Conservation (phyloP, 2,329 filamentous ascomycete species). For the Diplocarpon rosae region DNA sequence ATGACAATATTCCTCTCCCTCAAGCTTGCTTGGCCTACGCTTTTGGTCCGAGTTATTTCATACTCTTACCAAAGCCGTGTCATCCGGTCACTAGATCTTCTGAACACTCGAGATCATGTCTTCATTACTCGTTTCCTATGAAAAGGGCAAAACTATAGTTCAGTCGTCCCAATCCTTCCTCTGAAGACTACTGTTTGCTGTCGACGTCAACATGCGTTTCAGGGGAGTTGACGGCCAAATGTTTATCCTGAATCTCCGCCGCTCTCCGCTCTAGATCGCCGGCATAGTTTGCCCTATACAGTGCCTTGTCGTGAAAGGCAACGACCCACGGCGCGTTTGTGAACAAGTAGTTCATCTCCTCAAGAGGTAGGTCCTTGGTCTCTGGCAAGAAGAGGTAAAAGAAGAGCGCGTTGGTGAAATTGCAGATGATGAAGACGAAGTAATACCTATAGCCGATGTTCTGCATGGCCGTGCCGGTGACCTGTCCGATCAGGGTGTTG, state of each 20-base stretch:
- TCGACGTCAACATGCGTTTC: conserved; percentile 2
- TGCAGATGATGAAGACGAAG: conserved; percentile 36
- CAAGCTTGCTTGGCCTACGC: too few relatives aligned
- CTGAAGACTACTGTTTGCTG: neutral
- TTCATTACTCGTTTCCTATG: neutral
- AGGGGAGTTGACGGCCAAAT: conserved; percentile 12
- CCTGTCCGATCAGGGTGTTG: conserved; percentile 43
- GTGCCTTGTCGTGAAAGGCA: conserved; percentile 41
- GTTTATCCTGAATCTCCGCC: conserved; percentile 45
- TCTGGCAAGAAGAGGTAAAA: conserved; percentile 27
- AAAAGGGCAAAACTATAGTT: neutral
- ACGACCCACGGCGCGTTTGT: conserved; percentile 48
- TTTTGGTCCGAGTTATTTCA: too few relatives aligned
- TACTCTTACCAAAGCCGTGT: too few relatives aligned
- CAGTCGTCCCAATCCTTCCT: neutral
- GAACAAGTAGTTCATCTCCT: conserved; percentile 31
- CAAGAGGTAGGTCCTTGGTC: conserved; percentile 26
- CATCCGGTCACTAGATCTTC: too few relatives aligned
- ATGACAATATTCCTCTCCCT: too few relatives aligned
- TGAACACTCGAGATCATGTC: too few relatives aligned
- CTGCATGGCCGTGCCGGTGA: conserved; percentile 45
- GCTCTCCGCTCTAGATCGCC: conserved; percentile 49
- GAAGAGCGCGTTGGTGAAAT: conserved; percentile 33
- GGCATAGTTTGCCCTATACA: conserved; percentile 34
- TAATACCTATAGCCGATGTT: conserved; percentile 34